A percentile compares a stretch with the other conserved stretches of the same genome.
Evolutionary conservation across 805 yeast genomes (phyloP).

Genomic region (Debaryomyces hansenii): DNA sequence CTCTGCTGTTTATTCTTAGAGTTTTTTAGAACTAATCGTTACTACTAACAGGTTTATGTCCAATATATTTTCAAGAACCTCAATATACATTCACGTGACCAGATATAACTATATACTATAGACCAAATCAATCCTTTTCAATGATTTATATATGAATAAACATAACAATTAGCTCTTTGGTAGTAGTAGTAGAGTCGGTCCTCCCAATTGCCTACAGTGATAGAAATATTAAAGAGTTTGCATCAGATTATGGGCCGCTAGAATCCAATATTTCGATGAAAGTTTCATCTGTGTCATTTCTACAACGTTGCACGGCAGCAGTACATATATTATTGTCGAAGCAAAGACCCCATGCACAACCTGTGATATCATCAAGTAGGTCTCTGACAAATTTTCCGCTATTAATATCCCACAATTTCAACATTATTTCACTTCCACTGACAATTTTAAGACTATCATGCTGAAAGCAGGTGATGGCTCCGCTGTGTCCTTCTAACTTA

Average conservation of each 20-base stretch:
- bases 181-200: too few species aligned
- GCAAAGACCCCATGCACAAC: slow-evolving; percentile 93
- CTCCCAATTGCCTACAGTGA: too few species aligned
- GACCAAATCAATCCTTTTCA: too few species aligned
- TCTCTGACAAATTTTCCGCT: slow-evolving; percentile 77
- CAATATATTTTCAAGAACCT: too few species aligned
- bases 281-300: slow-evolving; percentile 58
- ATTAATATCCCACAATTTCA: slow-evolving; percentile 83
- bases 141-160: too few species aligned
- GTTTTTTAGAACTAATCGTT: not conserved
- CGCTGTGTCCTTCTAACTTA: slow-evolving; percentile 76
- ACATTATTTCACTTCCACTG: slow-evolving; percentile 85
- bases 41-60: too few species aligned
- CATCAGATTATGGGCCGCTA: slow-evolving; percentile 40
- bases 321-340: slow-evolving; percentile 83
- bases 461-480: slow-evolving; percentile 91
- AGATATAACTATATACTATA: too few species aligned
- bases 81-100: too few species aligned
- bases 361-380: slow-evolving; percentile 69
- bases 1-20: not conserved
- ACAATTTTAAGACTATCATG: slow-evolving; percentile 82
- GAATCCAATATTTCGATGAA: slow-evolving; percentile 85
- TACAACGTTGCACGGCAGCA: slow-evolving; percentile 76
- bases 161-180: too few species aligned
- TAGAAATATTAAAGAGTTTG: too few species aligned